Percentiles rank a stretch among this genome's conserved stretches.
phyloP scores from a whole-genome alignment of 179 eudicot genomes.

The Spinacia oleracea region DNA sequence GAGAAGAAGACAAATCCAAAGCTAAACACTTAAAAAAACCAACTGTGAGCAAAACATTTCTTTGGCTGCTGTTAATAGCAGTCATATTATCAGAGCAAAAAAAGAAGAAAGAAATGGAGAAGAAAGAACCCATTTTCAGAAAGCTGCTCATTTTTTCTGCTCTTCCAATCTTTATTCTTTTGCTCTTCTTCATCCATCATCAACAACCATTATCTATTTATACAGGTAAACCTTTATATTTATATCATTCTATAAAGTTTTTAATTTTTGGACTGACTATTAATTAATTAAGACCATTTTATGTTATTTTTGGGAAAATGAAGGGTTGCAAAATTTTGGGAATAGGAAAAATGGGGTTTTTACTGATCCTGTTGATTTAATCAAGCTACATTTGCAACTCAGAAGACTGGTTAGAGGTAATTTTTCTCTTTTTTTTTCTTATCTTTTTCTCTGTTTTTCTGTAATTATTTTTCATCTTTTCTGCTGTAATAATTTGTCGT shows the following conservation, averaged over 20 bases:
- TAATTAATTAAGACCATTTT: neutral
- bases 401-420: slow-evolving; percentile 38
- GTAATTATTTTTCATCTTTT: neutral
- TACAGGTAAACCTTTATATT: slow-evolving; percentile 12
- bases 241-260: neutral
- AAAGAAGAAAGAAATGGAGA: slow-evolving; percentile 23
- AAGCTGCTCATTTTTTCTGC: slow-evolving; percentile 25
- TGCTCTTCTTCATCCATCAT: slow-evolving; percentile 24
- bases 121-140: slow-evolving; percentile 30
- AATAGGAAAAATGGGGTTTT: slow-evolving; percentile 17
- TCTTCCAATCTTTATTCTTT: slow-evolving; percentile 29
- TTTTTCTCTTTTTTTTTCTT: neutral
- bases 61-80: neutral
- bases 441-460: neutral
- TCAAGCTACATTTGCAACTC: slow-evolving; percentile 26
- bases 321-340: slow-evolving; percentile 20
- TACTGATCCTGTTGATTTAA: neutral
- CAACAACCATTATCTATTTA: slow-evolving; percentile 27
- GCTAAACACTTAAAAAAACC: slow-evolving; percentile 7
- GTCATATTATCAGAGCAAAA: neutral
- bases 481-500: neutral
- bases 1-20: slow-evolving; percentile 18
- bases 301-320: slow-evolving; percentile 23
- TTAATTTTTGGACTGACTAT: neutral
- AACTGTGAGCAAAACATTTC: neutral